Evolutionary conservation across 1,139 yeast species (phyloP), one percentile per base, ranked within the genome.

Genomic region (Casaregolazyma suthepensis): DNA sequence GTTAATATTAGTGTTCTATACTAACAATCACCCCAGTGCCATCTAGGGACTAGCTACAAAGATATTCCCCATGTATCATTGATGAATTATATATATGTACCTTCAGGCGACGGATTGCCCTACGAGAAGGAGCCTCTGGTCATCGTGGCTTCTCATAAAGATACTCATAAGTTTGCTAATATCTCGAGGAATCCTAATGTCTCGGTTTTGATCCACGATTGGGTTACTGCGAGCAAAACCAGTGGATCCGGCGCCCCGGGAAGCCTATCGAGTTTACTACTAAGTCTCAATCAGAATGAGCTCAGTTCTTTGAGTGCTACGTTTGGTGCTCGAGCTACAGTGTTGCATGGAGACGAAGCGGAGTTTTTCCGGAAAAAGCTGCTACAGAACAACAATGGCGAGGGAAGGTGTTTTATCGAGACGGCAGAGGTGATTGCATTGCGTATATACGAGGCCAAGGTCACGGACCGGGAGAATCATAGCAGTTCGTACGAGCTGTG

Each of bases 21-120:
- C 55, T 42, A 76, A 84, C 57, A n/a, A n/a, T n/a, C n/a, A n/a
- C 84, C 17, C 5, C 26, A 83, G 67, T 80, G 90, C 45, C 97
- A 90, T 68, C 75, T 90, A 52, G 96, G 91, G 7, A 90, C 97
- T 1, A 80, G 87, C 55, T 71, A 76, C 50, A 69, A 75, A 23
- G 72, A 82, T 51, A 78, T 83, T 55, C 97, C 97, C 6, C 94
- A 90, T 61, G 95, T 89, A 1, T 80, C 93, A 12, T 76, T 90
- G 61, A 90, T 90, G 97, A 90, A 88, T 69, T 90, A 87, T 67
- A 83, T 93, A 3, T 87, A 82, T 60, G 67, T 83, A 10, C 67
- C 66, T 37, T 60, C 64, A 7, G 73, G 69, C 12, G 68, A 71
- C 5, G 63, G 64, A 1, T 68, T 54, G n/a, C 70, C 67, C 5